Base-by-base conservation (phyloP, 192 early-diverging fungal species). In the Linnemannia schmuckeri region DNA sequence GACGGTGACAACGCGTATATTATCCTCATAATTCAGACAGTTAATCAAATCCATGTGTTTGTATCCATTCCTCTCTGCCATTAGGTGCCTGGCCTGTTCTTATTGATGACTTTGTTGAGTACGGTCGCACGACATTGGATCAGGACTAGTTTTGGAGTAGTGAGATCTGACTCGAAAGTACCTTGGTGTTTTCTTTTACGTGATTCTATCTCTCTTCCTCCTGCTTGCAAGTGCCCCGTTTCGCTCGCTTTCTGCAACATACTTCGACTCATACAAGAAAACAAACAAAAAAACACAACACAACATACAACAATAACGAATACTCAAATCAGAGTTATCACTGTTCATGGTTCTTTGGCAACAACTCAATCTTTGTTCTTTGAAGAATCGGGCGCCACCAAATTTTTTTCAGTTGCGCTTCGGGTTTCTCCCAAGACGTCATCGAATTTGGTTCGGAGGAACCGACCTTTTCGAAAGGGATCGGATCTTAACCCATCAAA, bases 51-150 rank as follows among this genome's bases (percentile, higher is more conserved):
- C 12, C 13, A 15, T 46, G 12, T 46, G 44, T 46, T 0, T 46
- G 44, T 46, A 13, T 46, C 10, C 15, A 46, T 57, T 40, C 38
- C 33, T 49, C 52, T 47, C 6, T 72, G 2, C 35, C 18, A 57
- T n/a, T 85, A 85, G 92, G 96, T 47, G 96, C 96, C 55, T 97
- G 96, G 96, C 96, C 96, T 18, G 92, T 95, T 73, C 88, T 97
- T 41, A 96, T 97, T 84, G 96, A 97, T 78, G 92, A 95, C 63
- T 88, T 88, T 84, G 87, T 88, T 49, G 87, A 88, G 57, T 88
- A 83, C 54, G 84, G 84, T 24, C 84, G 84, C 42, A 86, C 84
- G 18, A 86, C 84, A 4, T 77, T 86, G 79, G 84, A 74, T 68
- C 84, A 86, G 61, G 84, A 86, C 35, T 86, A 86, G 70, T 33